Conservation (phyloP, 345 rosid species). For the Eucalyptus regnans region DNA sequence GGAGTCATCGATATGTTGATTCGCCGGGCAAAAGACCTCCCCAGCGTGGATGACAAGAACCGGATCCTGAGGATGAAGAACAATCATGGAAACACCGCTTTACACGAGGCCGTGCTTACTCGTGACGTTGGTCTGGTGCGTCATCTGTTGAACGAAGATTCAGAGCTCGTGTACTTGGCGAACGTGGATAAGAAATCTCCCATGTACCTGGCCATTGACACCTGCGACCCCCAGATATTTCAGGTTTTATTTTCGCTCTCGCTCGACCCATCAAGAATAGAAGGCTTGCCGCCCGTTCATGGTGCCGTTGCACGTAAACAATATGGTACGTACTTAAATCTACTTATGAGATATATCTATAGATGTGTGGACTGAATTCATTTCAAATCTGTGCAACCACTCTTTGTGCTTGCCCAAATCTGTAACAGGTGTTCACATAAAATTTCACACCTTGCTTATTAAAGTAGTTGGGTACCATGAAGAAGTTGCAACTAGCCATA, state of each 20-base stretch:
- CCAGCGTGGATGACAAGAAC: neutral
- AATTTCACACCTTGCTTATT: neutral
- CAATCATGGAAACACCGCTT: neutral
- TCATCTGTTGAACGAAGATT: neutral
- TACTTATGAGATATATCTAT: neutral
- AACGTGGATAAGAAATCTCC: no score
- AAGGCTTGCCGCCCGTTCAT: neutral
- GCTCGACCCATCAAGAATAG: neutral
- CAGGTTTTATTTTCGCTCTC: neutral
- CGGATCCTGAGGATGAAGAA: neutral
- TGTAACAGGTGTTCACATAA: neutral
- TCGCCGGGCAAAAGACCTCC: neutral
- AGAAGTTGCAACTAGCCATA: neutral
- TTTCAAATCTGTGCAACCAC: neutral
- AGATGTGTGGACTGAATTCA: neutral
- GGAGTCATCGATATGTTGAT: neutral
- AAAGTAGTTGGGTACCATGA: neutral
- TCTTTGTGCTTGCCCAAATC: neutral
- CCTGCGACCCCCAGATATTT: rapidly evolving
- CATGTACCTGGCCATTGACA: neutral
- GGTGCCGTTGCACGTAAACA: neutral
- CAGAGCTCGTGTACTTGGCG: neutral
- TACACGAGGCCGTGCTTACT: neutral
- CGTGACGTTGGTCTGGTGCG: rapidly evolving
- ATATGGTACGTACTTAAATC: neutral